These are phyloP conservation scores for Trametes elegans DNA, from an alignment of 768 basidiomycete genomes.

Conservation along the genomic window DNA sequence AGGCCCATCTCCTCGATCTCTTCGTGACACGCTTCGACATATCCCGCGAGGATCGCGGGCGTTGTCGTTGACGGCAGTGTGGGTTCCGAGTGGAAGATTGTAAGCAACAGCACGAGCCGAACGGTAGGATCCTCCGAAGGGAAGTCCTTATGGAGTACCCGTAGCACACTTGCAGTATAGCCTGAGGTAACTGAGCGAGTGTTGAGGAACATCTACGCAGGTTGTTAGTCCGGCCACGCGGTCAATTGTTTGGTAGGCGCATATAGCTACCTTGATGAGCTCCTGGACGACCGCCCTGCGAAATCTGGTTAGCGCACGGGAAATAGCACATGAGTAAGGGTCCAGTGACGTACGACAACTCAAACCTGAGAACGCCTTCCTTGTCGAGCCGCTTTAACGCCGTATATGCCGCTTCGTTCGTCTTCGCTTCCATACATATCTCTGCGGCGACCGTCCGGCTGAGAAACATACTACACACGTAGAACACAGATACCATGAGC, in stretches of 20 bases:
- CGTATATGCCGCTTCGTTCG: slow-evolving; percentile 64
- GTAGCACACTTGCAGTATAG: slow-evolving; percentile 50
- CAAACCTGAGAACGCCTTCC: slow-evolving; percentile 63
- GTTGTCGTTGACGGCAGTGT: slow-evolving; percentile 27
- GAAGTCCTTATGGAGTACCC: slow-evolving; percentile 65
- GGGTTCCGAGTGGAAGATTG: slow-evolving; percentile 48
- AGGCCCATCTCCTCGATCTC: slow-evolving; percentile 58
- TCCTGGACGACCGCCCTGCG: slow-evolving; percentile 57
- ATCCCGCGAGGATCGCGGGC: neutral
- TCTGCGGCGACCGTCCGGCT: slow-evolving; percentile 83
- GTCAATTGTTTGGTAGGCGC: neutral
- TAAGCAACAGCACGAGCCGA: slow-evolving; percentile 72
- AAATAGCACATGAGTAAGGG: neutral
- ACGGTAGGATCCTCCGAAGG: slow-evolving; percentile 57
- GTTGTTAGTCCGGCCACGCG: neutral
- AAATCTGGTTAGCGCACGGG: neutral
- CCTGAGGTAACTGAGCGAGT: slow-evolving; percentile 61
- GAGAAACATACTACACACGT: slow-evolving; percentile 66
- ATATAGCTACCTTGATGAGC: slow-evolving; percentile 55
- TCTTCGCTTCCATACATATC: slow-evolving; percentile 77
- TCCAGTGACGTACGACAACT: slow-evolving; percentile 50
- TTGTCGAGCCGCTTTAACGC: slow-evolving; percentile 69
- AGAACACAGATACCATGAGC: slow-evolving; percentile 10
- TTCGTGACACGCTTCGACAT: slow-evolving; percentile 29
- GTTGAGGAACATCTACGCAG: slow-evolving; percentile 58